phyloP scores from a whole-genome alignment of 257 asterid genomes.

The Prunella vulgaris region DNA sequence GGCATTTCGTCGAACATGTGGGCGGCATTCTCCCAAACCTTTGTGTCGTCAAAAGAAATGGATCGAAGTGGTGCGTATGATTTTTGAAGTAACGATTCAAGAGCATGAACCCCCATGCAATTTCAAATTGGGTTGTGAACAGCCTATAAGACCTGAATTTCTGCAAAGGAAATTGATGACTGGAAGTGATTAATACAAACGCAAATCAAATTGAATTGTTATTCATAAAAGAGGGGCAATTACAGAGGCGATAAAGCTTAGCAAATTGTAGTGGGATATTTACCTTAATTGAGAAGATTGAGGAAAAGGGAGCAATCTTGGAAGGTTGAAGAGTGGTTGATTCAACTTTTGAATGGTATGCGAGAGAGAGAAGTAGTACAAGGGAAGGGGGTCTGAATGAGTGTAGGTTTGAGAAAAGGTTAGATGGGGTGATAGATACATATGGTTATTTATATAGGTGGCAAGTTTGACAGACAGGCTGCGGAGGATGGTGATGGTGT shows the following conservation, averaged over 20 bases:
- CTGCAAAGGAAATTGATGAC: constrained; percentile 5
- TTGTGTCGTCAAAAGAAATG: too few species aligned
- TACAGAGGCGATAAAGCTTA: too few species aligned
- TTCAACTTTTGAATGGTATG: not conserved
- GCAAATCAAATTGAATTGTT: not conserved
- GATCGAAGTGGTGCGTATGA: too few species aligned
- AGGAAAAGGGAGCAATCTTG: constrained; percentile 8
- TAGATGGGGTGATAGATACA: not conserved
- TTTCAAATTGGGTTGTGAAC: constrained; percentile 12
- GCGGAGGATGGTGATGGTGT: not conserved
- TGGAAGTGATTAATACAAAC: not conserved
- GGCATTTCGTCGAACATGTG: constrained; percentile 22
- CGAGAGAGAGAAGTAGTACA: too few species aligned
- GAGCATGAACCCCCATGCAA: constrained; percentile 39
- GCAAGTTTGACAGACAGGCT: constrained; percentile 16
- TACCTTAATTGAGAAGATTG: constrained; percentile 25
- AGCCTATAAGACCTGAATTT: not conserved
- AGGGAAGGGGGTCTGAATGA: not conserved
- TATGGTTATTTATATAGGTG: constrained; percentile 8
- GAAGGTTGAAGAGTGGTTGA: constrained; percentile 1
- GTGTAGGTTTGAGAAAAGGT: not conserved
- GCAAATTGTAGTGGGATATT: not conserved
- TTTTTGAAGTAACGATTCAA: constrained; percentile 23
- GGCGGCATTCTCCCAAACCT: not conserved
- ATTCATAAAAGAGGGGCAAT: not conserved